Percentiles rank a stretch among this genome's conserved stretches.
Conservation (phyloP, 2,329 filamentous ascomycete genomes). For the Hypoxylon sp. region DNA sequence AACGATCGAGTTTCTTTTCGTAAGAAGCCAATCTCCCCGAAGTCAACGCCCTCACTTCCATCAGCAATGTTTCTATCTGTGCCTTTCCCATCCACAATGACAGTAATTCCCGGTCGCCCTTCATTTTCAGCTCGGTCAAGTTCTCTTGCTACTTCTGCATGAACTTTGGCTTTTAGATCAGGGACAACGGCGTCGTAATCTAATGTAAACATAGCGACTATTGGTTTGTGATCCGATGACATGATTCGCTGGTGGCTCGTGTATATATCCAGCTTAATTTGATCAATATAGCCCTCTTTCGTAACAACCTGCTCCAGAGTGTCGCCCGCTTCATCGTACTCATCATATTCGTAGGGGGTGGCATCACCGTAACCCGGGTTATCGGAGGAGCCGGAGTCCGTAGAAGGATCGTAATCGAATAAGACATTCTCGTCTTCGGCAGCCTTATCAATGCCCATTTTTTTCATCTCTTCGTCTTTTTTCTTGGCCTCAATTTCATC, state of each 20-base stretch:
- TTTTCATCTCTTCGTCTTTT: constrained; percentile 88
- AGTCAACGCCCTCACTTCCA: constrained; percentile 76
- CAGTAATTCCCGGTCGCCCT: constrained; percentile 82
- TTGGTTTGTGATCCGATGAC: constrained; percentile 95
- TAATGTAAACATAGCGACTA: constrained; percentile 85
- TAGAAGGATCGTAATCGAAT: constrained; percentile 91
- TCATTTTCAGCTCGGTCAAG: constrained; percentile 95
- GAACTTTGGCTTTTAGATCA: constrained; percentile 84
- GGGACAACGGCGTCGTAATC: constrained; percentile 90
- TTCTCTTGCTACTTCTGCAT: constrained; percentile 88
- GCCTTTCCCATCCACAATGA: constrained; percentile 79
- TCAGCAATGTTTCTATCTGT: constrained; percentile 58
- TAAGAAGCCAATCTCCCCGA: constrained; percentile 81
- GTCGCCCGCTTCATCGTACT: constrained; percentile 66
- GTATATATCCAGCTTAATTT: constrained; percentile 76
- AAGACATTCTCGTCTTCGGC: constrained; percentile 85
- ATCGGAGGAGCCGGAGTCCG: constrained; percentile 70
- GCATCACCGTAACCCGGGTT: constrained; percentile 57
- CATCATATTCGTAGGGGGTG: constrained; percentile 71
- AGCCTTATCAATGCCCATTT: constrained; percentile 79
- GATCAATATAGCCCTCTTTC: constrained; percentile 70
- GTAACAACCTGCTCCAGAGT: constrained; percentile 66
- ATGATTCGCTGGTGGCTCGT: constrained; percentile 89
- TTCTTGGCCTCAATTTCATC: constrained; percentile 76
- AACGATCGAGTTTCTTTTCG: constrained; percentile 75